Evolutionary conservation across 805 yeast genomes (phyloP).

Genomic region (Candida easanensis): DNA sequence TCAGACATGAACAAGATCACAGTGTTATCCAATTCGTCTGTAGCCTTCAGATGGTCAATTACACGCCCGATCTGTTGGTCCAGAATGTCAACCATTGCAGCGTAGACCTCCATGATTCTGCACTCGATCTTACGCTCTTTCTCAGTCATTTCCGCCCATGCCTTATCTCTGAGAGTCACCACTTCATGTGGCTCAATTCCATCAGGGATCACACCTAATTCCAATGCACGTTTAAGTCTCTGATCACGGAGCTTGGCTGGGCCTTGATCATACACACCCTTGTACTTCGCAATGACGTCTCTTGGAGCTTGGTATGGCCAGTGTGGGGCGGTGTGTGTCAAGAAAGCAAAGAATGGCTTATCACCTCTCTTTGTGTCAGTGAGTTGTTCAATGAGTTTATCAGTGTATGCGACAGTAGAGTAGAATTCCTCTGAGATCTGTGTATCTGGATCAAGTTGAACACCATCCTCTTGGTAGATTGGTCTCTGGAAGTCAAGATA

Average conservation of each 20-base stretch:
- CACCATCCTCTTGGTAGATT: conserved; percentile 29
- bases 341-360: conserved; percentile 52
- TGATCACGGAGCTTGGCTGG: conserved; percentile 40
- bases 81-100: conserved; percentile 61
- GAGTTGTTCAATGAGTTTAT: conserved; percentile 39
- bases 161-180: conserved; percentile 32
- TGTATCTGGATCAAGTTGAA: conserved; percentile 5
- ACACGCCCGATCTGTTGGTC: conserved; percentile 53
- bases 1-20: conserved; percentile 59
- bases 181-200: conserved; percentile 45
- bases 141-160: conserved; percentile 42
- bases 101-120: conserved; percentile 53
- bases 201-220: conserved; percentile 45
- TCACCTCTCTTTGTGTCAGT: conserved; percentile 31
- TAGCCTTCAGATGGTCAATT: conserved; percentile 37
- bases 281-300: conserved; percentile 44
- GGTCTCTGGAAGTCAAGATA: conserved; percentile 8
- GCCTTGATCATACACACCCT: conserved; percentile 46
- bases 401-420: conserved; percentile 43
- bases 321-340: conserved; percentile 64
- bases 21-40: conserved; percentile 51
- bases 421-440: conserved; percentile 47
- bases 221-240: conserved; percentile 39
- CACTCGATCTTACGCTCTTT: conserved; percentile 37
- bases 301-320: conserved; percentile 65